Base-by-base conservation (phyloP, 768 basidiomycete genomes). In the Hemileccinum rubropunctum region DNA sequence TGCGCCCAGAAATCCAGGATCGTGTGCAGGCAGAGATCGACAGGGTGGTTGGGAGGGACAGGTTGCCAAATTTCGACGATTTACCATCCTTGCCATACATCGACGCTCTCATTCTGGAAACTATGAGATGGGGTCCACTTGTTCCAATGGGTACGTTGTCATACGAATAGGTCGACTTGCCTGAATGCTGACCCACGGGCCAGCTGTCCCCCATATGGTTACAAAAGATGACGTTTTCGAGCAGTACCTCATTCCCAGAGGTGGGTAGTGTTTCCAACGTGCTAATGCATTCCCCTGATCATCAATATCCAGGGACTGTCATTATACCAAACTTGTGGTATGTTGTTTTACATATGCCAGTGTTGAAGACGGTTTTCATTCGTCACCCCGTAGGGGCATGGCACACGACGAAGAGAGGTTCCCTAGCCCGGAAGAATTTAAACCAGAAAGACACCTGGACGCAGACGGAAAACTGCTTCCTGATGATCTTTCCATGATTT, bases 191-290 rank as follows among this genome's bases (percentile, higher is more conserved):
- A 62, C 26, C 15, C 8, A 6, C 20, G 7, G 21, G 28, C n/a
- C 21, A 63, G 69, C 57, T 17, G 30, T 69, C 17, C 64, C 70
- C 14, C 71, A 68, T 42, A 45, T 44, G 34, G 39, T 61, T 3
- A 72, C 70, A 0, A 60, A 66, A 35, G 73, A 75, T 47, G 75
- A 77, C 35, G 42, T 68, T 15, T 77, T 75, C 47, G 62, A 70
- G 27, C 71, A 72, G 12, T 75, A 75, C 36, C 59, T 75, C 3
- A 84, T 84, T 48, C 82, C 82, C 6, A 73, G 73, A 48, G 82
- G 80, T 53, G 13, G 12, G 52, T 33, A 3, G 12, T 15, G 15
- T 38, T n/a, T 30, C 13, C n/a, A 27, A 21, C 6, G 15, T 35
- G 18, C 33, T 20, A 13, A 14, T 2, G 15, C 14, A 6, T n/a